A percentile compares a stretch with the other conserved stretches of the same genome.
Evolutionary conservation across 768 basidiomycete genomes (phyloP).

Genomic region (Exsudoporus frostii): DNA sequence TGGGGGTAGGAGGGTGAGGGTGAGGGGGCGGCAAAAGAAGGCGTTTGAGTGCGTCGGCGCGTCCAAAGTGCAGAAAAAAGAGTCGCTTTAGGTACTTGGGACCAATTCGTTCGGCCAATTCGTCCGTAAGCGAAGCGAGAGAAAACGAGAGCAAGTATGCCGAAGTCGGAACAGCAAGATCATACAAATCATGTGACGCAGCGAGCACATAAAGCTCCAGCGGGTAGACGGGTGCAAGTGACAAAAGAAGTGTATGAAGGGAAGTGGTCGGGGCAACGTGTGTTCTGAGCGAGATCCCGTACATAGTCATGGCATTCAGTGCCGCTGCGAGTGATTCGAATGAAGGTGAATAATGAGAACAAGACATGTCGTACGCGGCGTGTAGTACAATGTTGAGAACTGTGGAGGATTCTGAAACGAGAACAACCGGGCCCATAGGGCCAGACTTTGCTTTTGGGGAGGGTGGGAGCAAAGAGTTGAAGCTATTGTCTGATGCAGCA

Average conservation of each 20-base stretch:
- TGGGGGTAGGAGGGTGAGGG: constrained; percentile 65
- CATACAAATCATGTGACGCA: constrained; percentile 60
- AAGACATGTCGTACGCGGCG: constrained; percentile 66
- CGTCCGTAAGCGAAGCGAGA: constrained; percentile 66
- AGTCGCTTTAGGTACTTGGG: constrained; percentile 75
- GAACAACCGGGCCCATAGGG: constrained; percentile 51
- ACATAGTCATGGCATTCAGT: constrained; percentile 52
- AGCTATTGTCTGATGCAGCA: constrained; percentile 58
- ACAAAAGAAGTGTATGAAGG: constrained; percentile 58
- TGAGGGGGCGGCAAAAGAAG: constrained; percentile 72
- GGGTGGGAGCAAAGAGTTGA: constrained; percentile 55
- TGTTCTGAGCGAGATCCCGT: constrained; percentile 55
- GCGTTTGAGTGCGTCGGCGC: constrained; percentile 77
- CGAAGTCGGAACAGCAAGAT: constrained; percentile 73
- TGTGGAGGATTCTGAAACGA: constrained; percentile 56
- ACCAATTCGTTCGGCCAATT: constrained; percentile 65
- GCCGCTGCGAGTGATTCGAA: constrained; percentile 56
- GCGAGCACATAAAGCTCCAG: constrained; percentile 73
- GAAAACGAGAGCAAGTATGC: constrained; percentile 71
- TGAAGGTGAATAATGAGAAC: constrained; percentile 69
- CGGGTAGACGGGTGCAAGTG: constrained; percentile 64
- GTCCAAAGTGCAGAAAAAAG: constrained; percentile 82
- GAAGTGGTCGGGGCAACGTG: constrained; percentile 50
- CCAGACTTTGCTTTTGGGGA: constrained; percentile 37
- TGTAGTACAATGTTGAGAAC: constrained; percentile 75